phyloP scores from a whole-genome alignment of 805 yeast genomes.

The Scheffersomyces lignosus region DNA sequence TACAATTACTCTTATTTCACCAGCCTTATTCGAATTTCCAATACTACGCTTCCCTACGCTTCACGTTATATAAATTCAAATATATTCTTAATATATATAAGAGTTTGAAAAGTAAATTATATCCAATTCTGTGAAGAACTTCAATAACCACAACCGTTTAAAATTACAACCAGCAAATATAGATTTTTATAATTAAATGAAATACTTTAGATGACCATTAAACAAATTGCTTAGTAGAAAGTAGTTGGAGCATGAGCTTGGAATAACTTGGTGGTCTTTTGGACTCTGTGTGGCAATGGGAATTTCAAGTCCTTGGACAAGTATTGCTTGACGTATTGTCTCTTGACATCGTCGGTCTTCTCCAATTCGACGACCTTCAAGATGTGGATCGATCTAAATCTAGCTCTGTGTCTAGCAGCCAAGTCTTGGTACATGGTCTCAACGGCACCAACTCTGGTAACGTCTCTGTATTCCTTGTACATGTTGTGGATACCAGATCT shows the following conservation, averaged over 20 bases:
- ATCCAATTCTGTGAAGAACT: neutral
- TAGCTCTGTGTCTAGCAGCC: slow-evolving; percentile 99
- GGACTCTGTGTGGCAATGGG: slow-evolving; percentile 99
- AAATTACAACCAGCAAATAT: neutral
- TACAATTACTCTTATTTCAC: too few relatives aligned
- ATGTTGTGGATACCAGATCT: slow-evolving; percentile 99
- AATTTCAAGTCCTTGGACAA: slow-evolving; percentile 92
- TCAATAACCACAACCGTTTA: neutral
- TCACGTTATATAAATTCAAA: slow-evolving; percentile 1
- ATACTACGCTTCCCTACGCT: too few relatives aligned
- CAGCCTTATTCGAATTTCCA: too few relatives aligned
- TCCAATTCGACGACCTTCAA: slow-evolving; percentile 99
- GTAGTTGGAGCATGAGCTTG: slow-evolving; percentile 95
- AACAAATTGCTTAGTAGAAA: slow-evolving; percentile 68
- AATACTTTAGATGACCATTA: slow-evolving; percentile 4
- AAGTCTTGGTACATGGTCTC: slow-evolving; percentile 98
- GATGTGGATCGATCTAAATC: slow-evolving; percentile 99
- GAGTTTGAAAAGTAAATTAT: neutral
- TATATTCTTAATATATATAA: too few relatives aligned
- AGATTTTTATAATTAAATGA: neutral
- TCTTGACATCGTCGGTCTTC: slow-evolving; percentile 97
- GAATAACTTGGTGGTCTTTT: slow-evolving; percentile 84
- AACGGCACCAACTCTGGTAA: slow-evolving; percentile 98
- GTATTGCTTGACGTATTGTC: slow-evolving; percentile 98
- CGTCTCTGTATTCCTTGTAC: slow-evolving; percentile 99